These are phyloP conservation scores for Sordariomycetes sp. DNA, from an alignment of 2,329 filamentous ascomycete species.

Conservation along the genomic window DNA sequence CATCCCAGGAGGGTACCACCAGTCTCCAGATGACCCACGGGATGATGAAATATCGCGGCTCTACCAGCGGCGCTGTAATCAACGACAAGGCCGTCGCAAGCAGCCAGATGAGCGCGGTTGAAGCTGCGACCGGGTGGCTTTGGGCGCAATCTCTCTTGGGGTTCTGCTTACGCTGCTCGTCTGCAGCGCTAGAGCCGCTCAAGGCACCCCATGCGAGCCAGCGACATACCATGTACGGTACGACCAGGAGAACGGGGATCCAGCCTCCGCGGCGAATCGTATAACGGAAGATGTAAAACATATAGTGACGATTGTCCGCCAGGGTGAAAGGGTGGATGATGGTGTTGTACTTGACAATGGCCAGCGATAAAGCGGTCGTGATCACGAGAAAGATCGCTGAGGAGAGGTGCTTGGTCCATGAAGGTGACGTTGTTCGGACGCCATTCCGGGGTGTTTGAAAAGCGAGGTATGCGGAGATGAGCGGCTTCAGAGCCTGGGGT, in stretches of 20 bases:
- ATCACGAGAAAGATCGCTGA: constrained; percentile 23
- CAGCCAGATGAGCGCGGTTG: constrained; percentile 49
- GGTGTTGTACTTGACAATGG: constrained; percentile 71
- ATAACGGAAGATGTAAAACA: constrained; percentile 91
- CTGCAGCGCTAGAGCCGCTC: constrained; percentile 26
- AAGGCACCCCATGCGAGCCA: constrained; percentile 61
- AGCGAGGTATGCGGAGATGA: not conserved
- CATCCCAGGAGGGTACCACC: constrained; percentile 51
- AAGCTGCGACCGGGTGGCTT: constrained; percentile 29
- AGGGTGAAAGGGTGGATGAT: constrained; percentile 92
- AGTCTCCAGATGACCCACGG: constrained; percentile 92
- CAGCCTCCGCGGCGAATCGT: constrained; percentile 58
- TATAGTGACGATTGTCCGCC: constrained; percentile 93
- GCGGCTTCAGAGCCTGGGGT: constrained; percentile 30
- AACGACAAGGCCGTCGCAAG: constrained; percentile 68
- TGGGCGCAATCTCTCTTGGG: constrained; percentile 6
- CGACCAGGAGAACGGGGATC: constrained; percentile 58
- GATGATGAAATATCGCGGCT: constrained; percentile 92
- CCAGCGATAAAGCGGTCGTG: constrained; percentile 25
- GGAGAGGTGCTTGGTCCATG: constrained; percentile 9
- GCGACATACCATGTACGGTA: constrained; percentile 61
- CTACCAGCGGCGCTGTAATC: constrained; percentile 82
- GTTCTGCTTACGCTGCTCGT: not conserved
- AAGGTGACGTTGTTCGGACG: not conserved
- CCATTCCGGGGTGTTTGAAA: not conserved